Evolutionary conservation across 140 eudicot species (phyloP), one percentile per base, ranked within the genome.

Genomic region (Erigeron philadelphicus): DNA sequence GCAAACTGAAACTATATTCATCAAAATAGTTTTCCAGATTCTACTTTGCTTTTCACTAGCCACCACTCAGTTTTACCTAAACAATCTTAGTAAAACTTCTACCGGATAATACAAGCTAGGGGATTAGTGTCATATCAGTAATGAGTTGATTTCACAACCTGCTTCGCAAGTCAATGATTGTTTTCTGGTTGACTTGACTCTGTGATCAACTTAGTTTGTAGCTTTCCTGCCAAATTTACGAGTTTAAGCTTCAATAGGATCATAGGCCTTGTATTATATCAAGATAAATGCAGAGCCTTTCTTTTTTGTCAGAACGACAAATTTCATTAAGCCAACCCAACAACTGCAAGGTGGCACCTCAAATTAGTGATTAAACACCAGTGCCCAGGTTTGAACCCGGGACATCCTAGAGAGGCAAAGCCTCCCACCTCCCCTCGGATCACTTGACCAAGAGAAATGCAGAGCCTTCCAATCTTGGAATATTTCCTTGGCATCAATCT

Each of bases 11-110:
- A 67, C 70, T 67, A 42, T 44, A 63, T 60, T 67, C 43, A 17
- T 62, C 54, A 76, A 48, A 63, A 44, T 8, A 67, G 75, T 31
- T 65, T 48, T 64, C 61, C 46, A 52, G 72, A 72, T 58, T 70
- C 66, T 69, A 31, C 63, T 53, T 63, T 74, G 52, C 44, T 71
- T 61, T 81, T 46, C 48, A 31, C 64, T 35, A 58, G 15, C 67
- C 13, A 62, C 55, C 68, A 76, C 66, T 62, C 52, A 11, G 6
- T 25, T 21, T 60, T 60, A 60, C 66, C 66, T 40, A 50, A 68
- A 4, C 41, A 68, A 61, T 42, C 69, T 49, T 75, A 5, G 11
- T 46, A 13, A 54, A 41, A 54, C 31, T 55, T n/a, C n/a, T 43
- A 56, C 23, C 31, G 4, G 19, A 40, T 18, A 60, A 60, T 21